Base-by-base conservation (phyloP, 2,329 filamentous ascomycete species). In the Microcera coccophila region DNA sequence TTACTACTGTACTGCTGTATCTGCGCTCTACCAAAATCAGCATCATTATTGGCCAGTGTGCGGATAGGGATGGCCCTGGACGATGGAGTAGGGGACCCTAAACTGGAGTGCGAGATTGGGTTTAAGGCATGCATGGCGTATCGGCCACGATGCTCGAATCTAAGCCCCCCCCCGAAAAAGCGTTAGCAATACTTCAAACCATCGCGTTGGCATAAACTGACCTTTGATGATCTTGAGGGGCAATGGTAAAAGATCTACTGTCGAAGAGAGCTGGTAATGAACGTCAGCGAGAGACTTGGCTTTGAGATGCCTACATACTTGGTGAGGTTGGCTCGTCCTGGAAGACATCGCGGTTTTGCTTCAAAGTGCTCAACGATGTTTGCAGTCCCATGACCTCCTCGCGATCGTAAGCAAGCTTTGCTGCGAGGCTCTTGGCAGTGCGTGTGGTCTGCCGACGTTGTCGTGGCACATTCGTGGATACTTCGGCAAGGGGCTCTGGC, bases 31-130 rank as follows among this genome's bases (percentile, higher is more conserved):
- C 37, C 45, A 17, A 47, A 51, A n/a, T 38, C 41, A 19, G 46
- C 33, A 9, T 62, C 60, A 42, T 61, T 54, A 26, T 41, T 18
- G 12, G 52, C 39, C 17, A 60, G 54, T 3, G 56, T 47, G 18
- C 58, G 57, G 31, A 54, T 33, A 17, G 57, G 50, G 5, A 61
- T 28, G 26, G 63, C 61, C 48, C 59, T 57, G 1, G 58, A 49
- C 8, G 54, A 48, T 11, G 60, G 63, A 8, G 63, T 64, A 4
- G 65, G 65, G n/a, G 65, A 67, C 31, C 57, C 55, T 22, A 69
- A 49, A 44, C 66, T 70, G 14, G 68, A 62, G 38, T 69, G 66
- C 9, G 67, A 61, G 26, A 62, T 58, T 14, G 68, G 52, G 31
- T 64, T 64, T 15, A 72, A 57, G 4, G 61, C 57, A 16, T 66